phyloP scores from a whole-genome alignment of 2,329 filamentous ascomycete species.

The Chrysoporthe cubensis region DNA sequence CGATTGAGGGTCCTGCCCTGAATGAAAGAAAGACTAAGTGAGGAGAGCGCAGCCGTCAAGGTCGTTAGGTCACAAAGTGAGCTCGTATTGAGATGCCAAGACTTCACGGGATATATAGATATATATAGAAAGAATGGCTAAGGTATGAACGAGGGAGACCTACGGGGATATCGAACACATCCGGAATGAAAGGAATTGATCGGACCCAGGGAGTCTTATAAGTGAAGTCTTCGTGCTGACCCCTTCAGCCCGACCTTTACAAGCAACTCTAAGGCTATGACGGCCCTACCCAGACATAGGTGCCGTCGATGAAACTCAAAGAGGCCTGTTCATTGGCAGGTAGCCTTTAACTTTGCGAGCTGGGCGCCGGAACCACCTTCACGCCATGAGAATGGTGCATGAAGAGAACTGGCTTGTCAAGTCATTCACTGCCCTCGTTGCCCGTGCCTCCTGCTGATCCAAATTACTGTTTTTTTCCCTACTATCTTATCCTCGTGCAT shows the following conservation, averaged over 20 bases:
- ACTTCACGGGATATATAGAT: not conserved
- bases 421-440: not conserved
- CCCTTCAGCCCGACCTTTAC: not conserved
- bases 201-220: conserved; percentile 13
- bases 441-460: not conserved
- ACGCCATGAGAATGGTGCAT: not conserved
- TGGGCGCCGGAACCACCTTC: not conserved
- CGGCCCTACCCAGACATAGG: conserved; percentile 8
- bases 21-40: conserved; percentile 8
- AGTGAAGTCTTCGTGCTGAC: not conserved
- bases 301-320: conserved; percentile 22
- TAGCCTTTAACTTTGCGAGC: not conserved
- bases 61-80: not conserved
- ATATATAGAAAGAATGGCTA: conserved; percentile 18
- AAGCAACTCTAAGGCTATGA: not conserved
- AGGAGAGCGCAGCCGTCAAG: conserved; percentile 17
- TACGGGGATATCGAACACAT: not conserved
- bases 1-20: conserved; percentile 13
- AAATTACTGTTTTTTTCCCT: too few species aligned
- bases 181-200: not conserved
- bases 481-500: too few species aligned
- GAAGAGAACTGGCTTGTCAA: not conserved
- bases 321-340: not conserved
- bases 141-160: not conserved
- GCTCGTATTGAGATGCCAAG: not conserved